Percentiles rank a stretch among this genome's conserved stretches.
phyloP scores from a whole-genome alignment of 768 basidiomycete species.

The Roridomyces roridus region DNA sequence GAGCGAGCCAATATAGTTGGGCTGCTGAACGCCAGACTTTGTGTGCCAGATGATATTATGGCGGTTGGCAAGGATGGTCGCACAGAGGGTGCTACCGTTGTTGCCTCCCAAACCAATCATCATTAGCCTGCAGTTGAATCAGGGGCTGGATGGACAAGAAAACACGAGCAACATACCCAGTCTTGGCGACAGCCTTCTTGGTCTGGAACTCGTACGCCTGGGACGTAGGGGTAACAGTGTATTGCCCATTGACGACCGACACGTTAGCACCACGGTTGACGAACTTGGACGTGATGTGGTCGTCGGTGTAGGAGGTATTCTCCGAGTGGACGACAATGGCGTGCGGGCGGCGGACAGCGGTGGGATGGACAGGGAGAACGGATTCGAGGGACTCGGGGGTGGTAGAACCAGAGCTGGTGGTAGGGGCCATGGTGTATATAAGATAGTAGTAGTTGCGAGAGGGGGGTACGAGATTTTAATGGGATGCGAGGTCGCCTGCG shows the following conservation, averaged over 20 bases:
- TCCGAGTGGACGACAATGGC: conserved; percentile 83
- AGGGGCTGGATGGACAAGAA: conserved; percentile 18
- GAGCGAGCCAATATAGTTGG: conserved; percentile 97
- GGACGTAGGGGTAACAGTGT: conserved; percentile 78
- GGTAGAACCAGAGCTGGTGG: conserved; percentile 68
- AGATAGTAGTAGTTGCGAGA: conserved; percentile 33
- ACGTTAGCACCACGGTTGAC: conserved; percentile 80
- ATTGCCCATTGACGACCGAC: conserved; percentile 72
- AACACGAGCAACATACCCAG: conserved; percentile 69
- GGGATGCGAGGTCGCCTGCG: conserved; percentile 66
- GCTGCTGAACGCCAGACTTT: conserved; percentile 89
- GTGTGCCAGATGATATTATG: conserved; percentile 96
- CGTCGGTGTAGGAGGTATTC: conserved; percentile 81
- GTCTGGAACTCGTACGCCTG: conserved; percentile 93
- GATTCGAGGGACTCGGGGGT: conserved; percentile 79
- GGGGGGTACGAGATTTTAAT: conserved; percentile 39
- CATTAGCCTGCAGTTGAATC: conserved; percentile 70
- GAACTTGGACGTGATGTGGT: conserved; percentile 84
- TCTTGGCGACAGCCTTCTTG: conserved; percentile 81
- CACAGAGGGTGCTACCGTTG: conserved; percentile 93
- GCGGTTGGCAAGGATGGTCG: conserved; percentile 94
- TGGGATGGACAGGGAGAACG: conserved; percentile 79
- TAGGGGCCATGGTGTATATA: conserved; percentile 54
- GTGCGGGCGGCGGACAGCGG: conserved; percentile 78
- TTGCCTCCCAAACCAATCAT: conserved; percentile 98